These are phyloP conservation scores for Anethum foeniculum DNA, from an alignment of 140 eudicot species.

Conservation along the genomic window DNA sequence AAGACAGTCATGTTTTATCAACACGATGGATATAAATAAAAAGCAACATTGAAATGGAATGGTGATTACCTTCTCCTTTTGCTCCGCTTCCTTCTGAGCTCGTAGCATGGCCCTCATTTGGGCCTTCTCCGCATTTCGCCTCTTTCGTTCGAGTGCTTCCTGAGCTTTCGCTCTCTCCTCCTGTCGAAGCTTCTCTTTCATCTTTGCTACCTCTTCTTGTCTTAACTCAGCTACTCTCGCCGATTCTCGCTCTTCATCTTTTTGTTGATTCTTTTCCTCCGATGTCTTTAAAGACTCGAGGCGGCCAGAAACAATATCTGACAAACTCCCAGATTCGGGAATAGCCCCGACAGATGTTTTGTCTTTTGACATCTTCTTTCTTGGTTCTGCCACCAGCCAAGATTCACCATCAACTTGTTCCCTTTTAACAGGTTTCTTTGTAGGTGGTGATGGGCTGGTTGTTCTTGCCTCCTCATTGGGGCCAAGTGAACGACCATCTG, in stretches of 20 bases:
- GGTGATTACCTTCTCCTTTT: conserved; percentile 53
- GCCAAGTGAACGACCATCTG: conserved; percentile 61
- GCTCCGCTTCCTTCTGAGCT: conserved; percentile 81
- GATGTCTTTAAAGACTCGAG: not conserved
- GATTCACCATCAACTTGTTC: conserved; percentile 20
- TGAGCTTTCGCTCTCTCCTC: conserved; percentile 79
- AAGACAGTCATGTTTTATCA: not conserved
- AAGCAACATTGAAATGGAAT: not conserved
- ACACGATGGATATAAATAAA: not conserved
- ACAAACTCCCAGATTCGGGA: not conserved
- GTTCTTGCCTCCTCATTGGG: conserved; percentile 51
- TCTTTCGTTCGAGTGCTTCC: conserved; percentile 85
- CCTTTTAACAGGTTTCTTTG: conserved; percentile 17
- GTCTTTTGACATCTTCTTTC: conserved; percentile 18
- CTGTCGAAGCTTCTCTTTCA: conserved; percentile 63
- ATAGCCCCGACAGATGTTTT: conserved; percentile 18
- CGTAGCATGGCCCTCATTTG: conserved; percentile 59
- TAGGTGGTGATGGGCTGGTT: conserved; percentile 14
- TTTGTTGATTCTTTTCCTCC: conserved; percentile 19
- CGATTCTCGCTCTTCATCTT: not conserved
- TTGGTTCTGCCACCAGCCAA: conserved; percentile 15
- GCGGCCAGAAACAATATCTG: conserved; percentile 9
- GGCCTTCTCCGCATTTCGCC: conserved; percentile 60
- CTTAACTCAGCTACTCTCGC: conserved; percentile 30
- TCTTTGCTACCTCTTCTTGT: conserved; percentile 35